Base-by-base conservation (phyloP, 2,329 filamentous ascomycete species). In the Nakataea oryzae region DNA sequence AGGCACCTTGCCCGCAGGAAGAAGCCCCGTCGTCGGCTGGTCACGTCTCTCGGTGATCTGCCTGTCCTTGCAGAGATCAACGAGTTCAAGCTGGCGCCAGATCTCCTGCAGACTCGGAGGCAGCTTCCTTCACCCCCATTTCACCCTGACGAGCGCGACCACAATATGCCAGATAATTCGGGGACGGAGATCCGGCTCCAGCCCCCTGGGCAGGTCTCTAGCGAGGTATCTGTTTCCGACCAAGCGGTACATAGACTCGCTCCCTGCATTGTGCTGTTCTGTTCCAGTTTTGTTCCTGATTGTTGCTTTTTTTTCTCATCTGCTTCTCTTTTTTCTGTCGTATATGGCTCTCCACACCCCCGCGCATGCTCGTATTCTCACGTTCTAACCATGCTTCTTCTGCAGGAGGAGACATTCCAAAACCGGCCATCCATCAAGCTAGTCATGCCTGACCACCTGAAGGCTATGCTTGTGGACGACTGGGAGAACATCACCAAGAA, bases 401-500 rank as follows among this genome's bases (percentile, higher is more conserved):
- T 58, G 63, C 74, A 97, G 93, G 95, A 97, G 78, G 95, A 97
- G 64, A 79, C 83, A 5, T 99, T 96, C 72, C 86, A 92, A 70
- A 82, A 83, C 65, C 87, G 92, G 63, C 93, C 93, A 26, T 91
- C 91, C 24, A 88, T 99, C 69, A 90, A 91, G 69, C 83, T 99
- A 55, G 82, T 87, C 59, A 86, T 97, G 66, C 92, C 95, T 0
- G 95, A 97, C 71, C 86, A 89, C 66, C 81, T 99, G 67, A 97
- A 97, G 78, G 91, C 90, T 21, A 83, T 96, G 65, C 85, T 99
- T 3, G 95, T 99, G 27, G 95, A 99, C 72, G 95, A 99, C 74
- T 99, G 95, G 95, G 95, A 99, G 74, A 96, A 97, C 69, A 87
- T 99, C 65, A 99, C 95, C 62, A 97, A 97, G 77, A 95, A 96